phyloP scores from a whole-genome alignment of 208 protist genomes.

The Leishmania amazonensis region DNA sequence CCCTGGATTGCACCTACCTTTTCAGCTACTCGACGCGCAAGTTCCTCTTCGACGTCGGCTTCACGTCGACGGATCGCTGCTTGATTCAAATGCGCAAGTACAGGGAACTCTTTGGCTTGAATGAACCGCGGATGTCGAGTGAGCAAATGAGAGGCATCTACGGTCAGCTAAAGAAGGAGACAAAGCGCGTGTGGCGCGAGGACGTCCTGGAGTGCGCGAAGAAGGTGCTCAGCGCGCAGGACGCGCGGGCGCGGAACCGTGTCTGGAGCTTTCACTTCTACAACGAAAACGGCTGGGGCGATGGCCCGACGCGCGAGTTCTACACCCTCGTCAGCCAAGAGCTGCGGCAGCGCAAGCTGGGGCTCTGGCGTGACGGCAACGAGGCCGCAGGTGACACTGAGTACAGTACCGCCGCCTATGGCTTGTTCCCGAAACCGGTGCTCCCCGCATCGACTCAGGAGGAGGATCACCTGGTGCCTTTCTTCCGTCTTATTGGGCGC shows the following conservation, averaged over 20 bases:
- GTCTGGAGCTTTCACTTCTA: slow-evolving; percentile 92
- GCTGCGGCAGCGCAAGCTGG: slow-evolving; percentile 58
- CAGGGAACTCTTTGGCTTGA: slow-evolving; percentile 25
- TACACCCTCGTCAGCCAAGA: slow-evolving; percentile 81
- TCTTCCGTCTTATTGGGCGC: slow-evolving; percentile 69
- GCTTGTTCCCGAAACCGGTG: slow-evolving; percentile 68
- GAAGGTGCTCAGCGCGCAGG: slow-evolving; percentile 46
- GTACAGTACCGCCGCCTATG: slow-evolving; percentile 42
- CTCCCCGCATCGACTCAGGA: slow-evolving; percentile 13
- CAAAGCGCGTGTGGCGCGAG: slow-evolving; percentile 66
- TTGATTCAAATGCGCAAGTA: slow-evolving; percentile 36
- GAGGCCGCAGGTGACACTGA: slow-evolving; percentile 55
- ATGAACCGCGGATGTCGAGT: slow-evolving; percentile 19
- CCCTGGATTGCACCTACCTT: slow-evolving; percentile 82
- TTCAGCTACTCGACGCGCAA: slow-evolving; percentile 73
- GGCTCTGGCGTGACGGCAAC: slow-evolving; percentile 55
- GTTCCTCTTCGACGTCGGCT: slow-evolving; percentile 82
- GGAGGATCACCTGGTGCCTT: slow-evolving; percentile 13
- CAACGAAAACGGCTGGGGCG: slow-evolving; percentile 86
- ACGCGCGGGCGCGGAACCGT: slow-evolving; percentile 38
- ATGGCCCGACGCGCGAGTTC: slow-evolving; percentile 91
- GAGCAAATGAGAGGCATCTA: slow-evolving; percentile 22
- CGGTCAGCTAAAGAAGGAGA: slow-evolving; percentile 31
- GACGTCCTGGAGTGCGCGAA: slow-evolving; percentile 66
- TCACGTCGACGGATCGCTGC: slow-evolving; percentile 40